phyloP scores from a whole-genome alignment of 202 grass and related monocot genomes.

The Dendrocalamus latiflorus region DNA sequence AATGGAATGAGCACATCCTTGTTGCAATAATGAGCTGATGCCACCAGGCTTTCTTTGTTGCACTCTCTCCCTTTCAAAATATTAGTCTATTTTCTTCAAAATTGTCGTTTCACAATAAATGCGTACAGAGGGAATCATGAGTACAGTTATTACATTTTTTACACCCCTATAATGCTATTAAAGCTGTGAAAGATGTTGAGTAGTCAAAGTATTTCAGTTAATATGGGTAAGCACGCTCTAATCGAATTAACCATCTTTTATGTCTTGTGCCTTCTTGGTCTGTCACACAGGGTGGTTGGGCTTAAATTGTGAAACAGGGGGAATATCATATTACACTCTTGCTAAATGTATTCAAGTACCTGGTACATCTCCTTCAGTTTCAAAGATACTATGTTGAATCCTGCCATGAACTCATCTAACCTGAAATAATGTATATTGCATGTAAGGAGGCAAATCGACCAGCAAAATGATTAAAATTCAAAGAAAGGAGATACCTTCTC shows the following conservation, averaged over 20 bases:
- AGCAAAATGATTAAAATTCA: neutral
- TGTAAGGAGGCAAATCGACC: neutral
- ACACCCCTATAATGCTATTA: neutral
- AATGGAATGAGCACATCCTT: neutral
- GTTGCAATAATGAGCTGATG: neutral
- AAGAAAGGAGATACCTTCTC: conserved; percentile 45
- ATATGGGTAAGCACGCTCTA: neutral
- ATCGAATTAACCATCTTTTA: neutral
- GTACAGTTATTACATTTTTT: neutral
- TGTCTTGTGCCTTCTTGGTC: neutral
- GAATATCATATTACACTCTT: neutral
- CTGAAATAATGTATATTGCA: conserved; percentile 42
- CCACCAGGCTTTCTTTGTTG: neutral
- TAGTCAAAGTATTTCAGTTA: neutral
- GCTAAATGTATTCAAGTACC: conserved; percentile 35
- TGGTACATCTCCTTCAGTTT: conserved; percentile 99
- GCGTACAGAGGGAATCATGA: neutral
- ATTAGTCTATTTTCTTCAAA: neutral
- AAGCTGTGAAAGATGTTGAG: neutral
- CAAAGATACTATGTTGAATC: conserved; percentile 91
- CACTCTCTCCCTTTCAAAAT: neutral
- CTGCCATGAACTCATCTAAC: conserved; percentile 96
- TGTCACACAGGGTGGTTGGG: neutral
- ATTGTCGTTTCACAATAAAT: neutral
- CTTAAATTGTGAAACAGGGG: neutral